Conservation (phyloP, 2,329 filamentous ascomycete species). For the Verticillium isaacii region DNA sequence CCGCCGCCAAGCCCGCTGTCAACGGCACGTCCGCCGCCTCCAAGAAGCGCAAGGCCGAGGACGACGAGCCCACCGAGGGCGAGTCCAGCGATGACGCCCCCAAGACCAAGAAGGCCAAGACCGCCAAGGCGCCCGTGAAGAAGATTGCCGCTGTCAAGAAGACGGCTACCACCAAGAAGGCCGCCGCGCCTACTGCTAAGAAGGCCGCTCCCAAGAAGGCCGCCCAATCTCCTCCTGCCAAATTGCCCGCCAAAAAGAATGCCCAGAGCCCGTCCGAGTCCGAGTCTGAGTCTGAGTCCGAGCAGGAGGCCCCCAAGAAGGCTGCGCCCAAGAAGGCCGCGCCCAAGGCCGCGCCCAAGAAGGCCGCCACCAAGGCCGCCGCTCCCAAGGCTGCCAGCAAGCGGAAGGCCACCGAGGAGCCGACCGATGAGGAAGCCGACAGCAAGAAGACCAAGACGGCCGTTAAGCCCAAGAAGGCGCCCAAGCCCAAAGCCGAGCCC, state of each 20-base stretch:
- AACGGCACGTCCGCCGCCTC: slow-evolving; percentile 10
- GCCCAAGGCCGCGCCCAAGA: slow-evolving; percentile 3
- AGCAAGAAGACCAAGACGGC: slow-evolving; percentile 17
- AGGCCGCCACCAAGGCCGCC: not conserved
- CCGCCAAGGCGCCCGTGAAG: slow-evolving; percentile 5
- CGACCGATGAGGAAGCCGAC: slow-evolving; percentile 8
- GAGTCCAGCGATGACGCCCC: slow-evolving; percentile 10
- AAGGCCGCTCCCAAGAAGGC: slow-evolving; percentile 5
- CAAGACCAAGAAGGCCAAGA: slow-evolving; percentile 15
- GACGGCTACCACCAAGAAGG: slow-evolving; percentile 9
- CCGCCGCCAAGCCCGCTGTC: slow-evolving; percentile 11
- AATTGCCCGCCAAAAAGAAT: not conserved
- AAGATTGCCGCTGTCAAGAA: slow-evolving; percentile 10
- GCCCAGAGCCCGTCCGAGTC: slow-evolving; percentile 3
- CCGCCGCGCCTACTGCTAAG: slow-evolving; percentile 4
- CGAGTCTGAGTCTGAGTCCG: too few species aligned
- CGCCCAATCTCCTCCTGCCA: not conserved
- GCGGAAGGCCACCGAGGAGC: slow-evolving; percentile 1
- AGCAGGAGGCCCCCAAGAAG: slow-evolving; percentile 11
- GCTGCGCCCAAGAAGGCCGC: slow-evolving; percentile 12
- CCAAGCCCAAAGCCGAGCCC: slow-evolving; percentile 41
- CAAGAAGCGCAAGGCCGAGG: slow-evolving; percentile 14
- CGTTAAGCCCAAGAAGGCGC: slow-evolving; percentile 52
- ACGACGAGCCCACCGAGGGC: slow-evolving; percentile 9
- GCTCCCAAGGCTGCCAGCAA: slow-evolving; percentile 5